Percentiles rank a stretch among this genome's conserved stretches.
These are phyloP conservation scores for Didymella arachidicola DNA, from an alignment of 2,329 filamentous ascomycete genomes.

Conservation along the genomic window DNA sequence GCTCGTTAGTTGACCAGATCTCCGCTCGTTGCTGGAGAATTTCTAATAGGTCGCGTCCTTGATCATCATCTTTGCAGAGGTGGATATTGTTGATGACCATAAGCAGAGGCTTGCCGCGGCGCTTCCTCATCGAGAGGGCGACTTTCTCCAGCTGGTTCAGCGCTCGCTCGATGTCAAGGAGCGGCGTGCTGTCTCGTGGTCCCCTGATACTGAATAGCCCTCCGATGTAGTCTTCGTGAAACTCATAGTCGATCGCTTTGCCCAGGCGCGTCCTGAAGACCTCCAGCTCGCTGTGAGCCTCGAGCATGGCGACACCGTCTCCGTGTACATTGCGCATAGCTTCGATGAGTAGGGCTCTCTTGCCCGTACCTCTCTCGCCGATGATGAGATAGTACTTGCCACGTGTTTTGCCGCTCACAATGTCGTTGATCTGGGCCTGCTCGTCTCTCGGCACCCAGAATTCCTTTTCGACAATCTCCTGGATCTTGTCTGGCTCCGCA, in stretches of 20 bases:
- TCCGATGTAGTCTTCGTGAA: slow-evolving; percentile 96
- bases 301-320: slow-evolving; percentile 90
- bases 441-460: slow-evolving; percentile 86
- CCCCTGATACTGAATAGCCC: slow-evolving; percentile 93
- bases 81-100: slow-evolving; percentile 95
- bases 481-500: slow-evolving; percentile 34
- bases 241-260: slow-evolving; percentile 95
- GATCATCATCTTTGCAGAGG: slow-evolving; percentile 86
- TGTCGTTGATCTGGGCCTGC: slow-evolving; percentile 79
- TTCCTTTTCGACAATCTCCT: slow-evolving; percentile 55
- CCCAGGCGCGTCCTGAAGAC: slow-evolving; percentile 92
- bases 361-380: slow-evolving; percentile 94
- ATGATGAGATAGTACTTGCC: slow-evolving; percentile 92
- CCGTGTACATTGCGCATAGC: slow-evolving; percentile 92
- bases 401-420: slow-evolving; percentile 73
- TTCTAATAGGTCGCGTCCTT: slow-evolving; percentile 88
- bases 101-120: slow-evolving; percentile 73
- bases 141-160: slow-evolving; percentile 98
- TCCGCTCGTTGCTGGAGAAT: slow-evolving; percentile 94
- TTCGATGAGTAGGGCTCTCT: slow-evolving; percentile 92
- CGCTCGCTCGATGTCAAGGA: slow-evolving; percentile 93
- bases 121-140: slow-evolving; percentile 72
- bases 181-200: slow-evolving; percentile 85
- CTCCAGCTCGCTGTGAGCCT: slow-evolving; percentile 92
- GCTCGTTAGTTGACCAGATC: slow-evolving; percentile 89